Base-by-base conservation (phyloP, 164 flowering plant species). In the Cinnamomum micranthum region DNA sequence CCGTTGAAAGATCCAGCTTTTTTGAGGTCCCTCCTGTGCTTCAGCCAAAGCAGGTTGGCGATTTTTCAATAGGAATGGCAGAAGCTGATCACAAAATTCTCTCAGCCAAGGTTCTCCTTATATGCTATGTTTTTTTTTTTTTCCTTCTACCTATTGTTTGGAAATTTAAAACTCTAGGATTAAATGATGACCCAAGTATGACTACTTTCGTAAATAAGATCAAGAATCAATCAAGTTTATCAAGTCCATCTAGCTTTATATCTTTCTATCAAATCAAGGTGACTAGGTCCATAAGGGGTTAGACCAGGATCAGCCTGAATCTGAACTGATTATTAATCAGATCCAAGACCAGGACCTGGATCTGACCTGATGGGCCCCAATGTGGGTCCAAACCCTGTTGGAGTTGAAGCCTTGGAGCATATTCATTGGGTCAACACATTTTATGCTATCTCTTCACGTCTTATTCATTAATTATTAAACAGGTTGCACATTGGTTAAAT, bases 51-150 rank as follows among this genome's bases (percentile, higher is more conserved):
- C 83, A 77, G 63, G 85, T 94, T 68, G 98, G 97, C 50, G 92
- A 91, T 82, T 79, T 90, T 68, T 79, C 87, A 7, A 83, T 83
- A 81, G 98, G 96, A 81, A 92, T 94, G 94, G 84, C 85, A 24
- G 92, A 90, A 84, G 97, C 98, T 28, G 95, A 94, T 82, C 94
- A 87, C 74, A 85, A 81, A 74, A 91, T 94, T 80, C 77, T 86
- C 64, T 84, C 91, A 51, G 88, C 91, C 28, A 80, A 94, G 94
- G 98, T 92, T 79, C 69, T 47, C 72, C 60, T 67, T 62, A 28
- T 28, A 50, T n/a, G 3, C 27, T 50, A 68, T 50, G 0, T 0
- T 24, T 24, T 24, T 33, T 5, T 35, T 28, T 23, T 50, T 19
- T 58, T 24, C 62, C 70, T 65, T 58, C 9, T 78, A 22, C 19